Evolutionary conservation across 2,329 filamentous ascomycete species (phyloP).

Genomic region (Fusarium penzigii): DNA sequence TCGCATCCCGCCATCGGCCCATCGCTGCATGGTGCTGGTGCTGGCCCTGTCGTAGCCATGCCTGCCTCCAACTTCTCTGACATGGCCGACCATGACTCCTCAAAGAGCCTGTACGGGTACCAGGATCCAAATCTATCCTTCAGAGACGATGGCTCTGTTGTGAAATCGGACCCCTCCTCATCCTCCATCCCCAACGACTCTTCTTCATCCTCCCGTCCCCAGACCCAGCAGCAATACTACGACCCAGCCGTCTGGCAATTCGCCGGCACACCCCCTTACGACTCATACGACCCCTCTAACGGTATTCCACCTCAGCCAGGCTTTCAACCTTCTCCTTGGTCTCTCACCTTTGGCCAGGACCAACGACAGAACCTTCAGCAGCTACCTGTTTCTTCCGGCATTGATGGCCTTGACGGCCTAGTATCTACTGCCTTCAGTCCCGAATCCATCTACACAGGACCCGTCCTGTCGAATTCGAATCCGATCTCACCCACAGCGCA

Average conservation of each 20-base stretch:
- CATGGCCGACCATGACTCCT: conserved; percentile 44
- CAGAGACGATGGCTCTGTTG: conserved; percentile 36
- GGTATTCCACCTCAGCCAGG: conserved; percentile 35
- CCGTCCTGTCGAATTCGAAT: conserved; percentile 24
- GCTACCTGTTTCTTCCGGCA: conserved; percentile 35
- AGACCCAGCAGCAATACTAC: conserved; percentile 34
- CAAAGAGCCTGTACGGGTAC: conserved; percentile 45
- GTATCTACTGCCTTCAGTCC: conserved; percentile 38
- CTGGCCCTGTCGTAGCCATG: conserved; percentile 29
- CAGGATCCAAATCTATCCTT: conserved; percentile 44
- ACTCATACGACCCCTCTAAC: conserved; percentile 44
- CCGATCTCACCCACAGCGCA: conserved; percentile 17
- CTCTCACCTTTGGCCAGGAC: conserved; percentile 33
- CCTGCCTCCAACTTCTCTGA: conserved; percentile 30
- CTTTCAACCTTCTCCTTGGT: conserved; percentile 39
- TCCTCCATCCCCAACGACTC: conserved; percentile 32
- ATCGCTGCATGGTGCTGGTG: conserved; percentile 31
- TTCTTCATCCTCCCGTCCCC: conserved; percentile 31
- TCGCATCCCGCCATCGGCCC: conserved; percentile 27
- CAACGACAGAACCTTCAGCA: conserved; percentile 34
- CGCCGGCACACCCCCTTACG: conserved; percentile 49
- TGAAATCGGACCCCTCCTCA: conserved; percentile 35
- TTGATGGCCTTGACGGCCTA: conserved; percentile 35
- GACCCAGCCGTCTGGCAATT: conserved; percentile 50
- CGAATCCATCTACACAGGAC: conserved; percentile 35